Evolutionary conservation across 179 eudicot genomes (phyloP).

Genomic region (Patellifolia procumbens): DNA sequence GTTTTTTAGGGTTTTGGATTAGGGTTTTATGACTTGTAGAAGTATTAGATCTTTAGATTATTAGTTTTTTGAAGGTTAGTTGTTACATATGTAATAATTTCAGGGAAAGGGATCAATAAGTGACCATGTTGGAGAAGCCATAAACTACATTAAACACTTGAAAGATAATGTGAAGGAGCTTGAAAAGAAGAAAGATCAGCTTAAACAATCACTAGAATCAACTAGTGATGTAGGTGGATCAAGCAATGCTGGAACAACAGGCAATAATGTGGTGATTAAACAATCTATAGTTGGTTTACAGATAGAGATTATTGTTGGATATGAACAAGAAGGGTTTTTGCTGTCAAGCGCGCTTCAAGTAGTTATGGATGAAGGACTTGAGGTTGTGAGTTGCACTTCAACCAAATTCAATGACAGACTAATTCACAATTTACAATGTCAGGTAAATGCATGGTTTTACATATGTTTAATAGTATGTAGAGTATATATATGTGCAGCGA

Average conservation of each 20-base stretch:
- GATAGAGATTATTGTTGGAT: constrained; percentile 37
- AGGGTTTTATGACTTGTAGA: constrained; percentile 7
- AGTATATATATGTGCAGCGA: no score
- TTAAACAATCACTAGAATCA: constrained; percentile 29
- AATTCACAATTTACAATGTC: constrained; percentile 42
- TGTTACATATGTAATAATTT: not conserved
- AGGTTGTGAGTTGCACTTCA: constrained; percentile 43
- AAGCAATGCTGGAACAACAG: constrained; percentile 4
- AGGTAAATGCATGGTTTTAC: constrained; percentile 37
- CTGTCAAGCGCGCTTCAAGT: constrained; percentile 43
- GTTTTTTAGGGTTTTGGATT: constrained; percentile 9
- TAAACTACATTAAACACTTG: constrained; percentile 50
- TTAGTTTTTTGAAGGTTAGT: not conserved
- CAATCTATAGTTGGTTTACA: constrained; percentile 40
- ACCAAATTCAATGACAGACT: constrained; percentile 28
- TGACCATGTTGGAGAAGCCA: constrained; percentile 53
- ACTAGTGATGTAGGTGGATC: constrained; percentile 32
- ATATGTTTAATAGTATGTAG: no score
- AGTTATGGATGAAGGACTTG: constrained; percentile 39
- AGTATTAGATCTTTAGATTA: not conserved
- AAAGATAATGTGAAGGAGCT: constrained; percentile 46
- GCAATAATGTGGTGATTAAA: constrained; percentile 29
- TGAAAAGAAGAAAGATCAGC: constrained; percentile 40
- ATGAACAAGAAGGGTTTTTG: constrained; percentile 30
- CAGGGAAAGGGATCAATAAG: constrained; percentile 60